A percentile compares a stretch with the other conserved stretches of the same genome.
Evolutionary conservation across 495 filamentous ascomycete species (phyloP).

Genomic region (Baudoinia panamericana): DNA sequence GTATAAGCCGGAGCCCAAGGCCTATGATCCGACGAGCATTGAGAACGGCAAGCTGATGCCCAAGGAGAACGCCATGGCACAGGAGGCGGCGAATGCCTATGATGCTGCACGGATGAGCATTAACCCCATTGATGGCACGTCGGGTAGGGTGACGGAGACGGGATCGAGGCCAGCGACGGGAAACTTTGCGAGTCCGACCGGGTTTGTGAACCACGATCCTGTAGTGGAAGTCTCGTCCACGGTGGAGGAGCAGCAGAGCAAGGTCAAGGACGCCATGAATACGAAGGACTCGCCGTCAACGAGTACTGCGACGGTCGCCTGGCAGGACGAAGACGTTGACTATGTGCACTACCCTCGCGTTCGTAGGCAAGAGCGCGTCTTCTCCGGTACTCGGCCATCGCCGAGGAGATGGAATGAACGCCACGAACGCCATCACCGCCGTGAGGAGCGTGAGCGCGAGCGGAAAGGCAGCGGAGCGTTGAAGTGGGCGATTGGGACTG

Average conservation of each 20-base stretch:
- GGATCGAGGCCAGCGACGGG: slow-evolving; percentile 9
- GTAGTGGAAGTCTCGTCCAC: background rate
- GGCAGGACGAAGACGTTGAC: slow-evolving; percentile 7
- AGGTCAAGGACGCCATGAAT: slow-evolving; percentile 4
- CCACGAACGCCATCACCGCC: slow-evolving; percentile 21
- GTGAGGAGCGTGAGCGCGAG: background rate
- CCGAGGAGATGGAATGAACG: slow-evolving; percentile 27
- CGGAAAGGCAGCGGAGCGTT: slow-evolving; percentile 18
- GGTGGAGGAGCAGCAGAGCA: background rate
- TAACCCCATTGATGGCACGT: slow-evolving; percentile 25
- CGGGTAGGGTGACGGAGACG: background rate
- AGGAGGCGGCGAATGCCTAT: slow-evolving; percentile 10
- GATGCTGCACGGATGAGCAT: slow-evolving; percentile 2
- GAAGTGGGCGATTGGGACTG: slow-evolving; percentile 31
- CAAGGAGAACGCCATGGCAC: slow-evolving; percentile 9
- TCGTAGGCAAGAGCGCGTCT: slow-evolving; percentile 44
- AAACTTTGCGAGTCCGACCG: slow-evolving; percentile 21
- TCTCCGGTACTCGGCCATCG: slow-evolving; percentile 31
- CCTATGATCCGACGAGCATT: slow-evolving; percentile 12
- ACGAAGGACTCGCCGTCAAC: slow-evolving; percentile 3
- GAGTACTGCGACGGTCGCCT: background rate
- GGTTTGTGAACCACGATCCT: slow-evolving; percentile 24
- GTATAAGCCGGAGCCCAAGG: slow-evolving; percentile 7
- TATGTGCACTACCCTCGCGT: slow-evolving; percentile 30
- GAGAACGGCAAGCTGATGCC: slow-evolving; percentile 16